Evolutionary conservation across 108 stramenopile species (phyloP), one percentile per base, ranked within the genome.

Genomic region (Skeletonema marinoi): DNA sequence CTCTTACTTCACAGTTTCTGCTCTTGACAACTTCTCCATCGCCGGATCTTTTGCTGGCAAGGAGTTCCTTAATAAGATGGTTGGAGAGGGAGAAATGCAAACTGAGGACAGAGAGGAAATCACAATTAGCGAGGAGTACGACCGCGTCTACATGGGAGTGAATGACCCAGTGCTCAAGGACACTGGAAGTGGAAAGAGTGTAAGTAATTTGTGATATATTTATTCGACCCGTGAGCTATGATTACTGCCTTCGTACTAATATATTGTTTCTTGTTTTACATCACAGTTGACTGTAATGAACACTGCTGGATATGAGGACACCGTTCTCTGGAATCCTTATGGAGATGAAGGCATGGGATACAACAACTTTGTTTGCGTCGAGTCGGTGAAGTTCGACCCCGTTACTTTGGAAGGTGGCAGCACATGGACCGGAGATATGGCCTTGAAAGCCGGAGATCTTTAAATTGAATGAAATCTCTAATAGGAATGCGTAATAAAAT

Each of bases 351-450:
- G 89, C 63, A 98, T 98, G 98, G 98, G 98, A 21, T 96, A 83
- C 88, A 92, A 97, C 78, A 92, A 94, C 83, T 98, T 98, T 78
- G 91, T 98, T 25, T 98, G 98, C 72, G 96, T 97, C 11, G 98
- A 98, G 68, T 87, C 86, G 80, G 98, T 94, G 58, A 94, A 94
- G 87, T 95, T 95, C 71, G 90, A 95, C 69, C 94, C 94, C 25
- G 90, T 95, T 30, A 89, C 94, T 35, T 80, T 95, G 70, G 87
- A 82, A 33, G 92, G 88, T 19, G 92, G 92, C 12, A 68, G 73
- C 16, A 84, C 86, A 13, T 95, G 94, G 94, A 83, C 82, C 25
- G 94, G 94, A 63, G 89, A 89, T 32, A 92, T 95, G 83, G 62
- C 89, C 3, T 84, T 95, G 77, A 89, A 90, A 63, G 89, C 90